Evolutionary conservation across 805 yeast species (phyloP).

Genomic region (Starmerella tilneyi): DNA sequence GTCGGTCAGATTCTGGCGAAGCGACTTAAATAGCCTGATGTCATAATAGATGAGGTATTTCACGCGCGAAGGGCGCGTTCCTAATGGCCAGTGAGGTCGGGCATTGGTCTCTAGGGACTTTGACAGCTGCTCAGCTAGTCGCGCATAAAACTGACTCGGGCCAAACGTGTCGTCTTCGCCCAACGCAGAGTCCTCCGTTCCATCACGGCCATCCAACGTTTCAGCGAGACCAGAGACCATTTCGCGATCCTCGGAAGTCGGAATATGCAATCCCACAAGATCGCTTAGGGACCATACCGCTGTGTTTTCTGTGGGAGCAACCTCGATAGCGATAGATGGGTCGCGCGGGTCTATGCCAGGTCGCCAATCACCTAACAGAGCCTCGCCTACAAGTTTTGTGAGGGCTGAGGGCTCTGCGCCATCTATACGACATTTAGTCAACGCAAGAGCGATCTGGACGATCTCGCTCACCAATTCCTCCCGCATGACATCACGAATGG

Average conservation of each 20-base stretch:
- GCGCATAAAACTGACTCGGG: not conserved
- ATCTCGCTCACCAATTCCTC: constrained; percentile 75
- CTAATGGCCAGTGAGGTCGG: constrained; percentile 14
- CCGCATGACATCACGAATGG: constrained; percentile 58
- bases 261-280: constrained; percentile 2
- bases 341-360: constrained; percentile 13
- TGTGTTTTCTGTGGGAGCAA: not conserved
- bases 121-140: not conserved
- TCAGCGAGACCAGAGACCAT: not conserved
- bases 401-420: constrained; percentile 40
- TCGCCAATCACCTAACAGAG: constrained; percentile 53
- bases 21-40: constrained; percentile 56
- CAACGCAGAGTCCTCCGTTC: not conserved
- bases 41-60: constrained; percentile 58
- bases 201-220: not conserved
- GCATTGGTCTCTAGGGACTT: not conserved
- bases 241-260: not conserved
- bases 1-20: constrained; percentile 50
- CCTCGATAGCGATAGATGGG: not conserved
- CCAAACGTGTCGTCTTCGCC: not conserved
- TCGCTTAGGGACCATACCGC: constrained; percentile 8
- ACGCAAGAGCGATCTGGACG: constrained; percentile 51
- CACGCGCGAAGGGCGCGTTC: constrained; percentile 32
- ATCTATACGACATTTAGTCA: constrained; percentile 38
- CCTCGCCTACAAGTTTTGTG: constrained; percentile 45